These are phyloP conservation scores for Hymenoscyphus scutula DNA, from an alignment of 2,329 filamentous ascomycete species.

Conservation along the genomic window DNA sequence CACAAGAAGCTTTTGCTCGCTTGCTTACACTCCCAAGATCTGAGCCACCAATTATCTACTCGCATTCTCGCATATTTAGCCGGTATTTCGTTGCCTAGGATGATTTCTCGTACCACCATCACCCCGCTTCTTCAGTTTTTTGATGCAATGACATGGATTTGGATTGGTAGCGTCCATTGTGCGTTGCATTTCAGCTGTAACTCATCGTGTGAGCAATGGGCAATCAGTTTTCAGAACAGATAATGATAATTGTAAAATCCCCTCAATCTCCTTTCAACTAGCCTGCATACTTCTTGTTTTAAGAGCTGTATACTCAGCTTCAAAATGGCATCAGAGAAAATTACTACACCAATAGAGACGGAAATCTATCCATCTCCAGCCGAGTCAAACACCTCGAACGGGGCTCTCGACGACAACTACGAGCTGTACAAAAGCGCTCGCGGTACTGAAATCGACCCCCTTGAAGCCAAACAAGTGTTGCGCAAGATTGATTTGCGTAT, in stretches of 20 bases:
- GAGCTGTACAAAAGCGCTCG: conserved; percentile 34
- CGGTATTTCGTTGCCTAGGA: not conserved
- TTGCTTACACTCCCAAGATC: not conserved
- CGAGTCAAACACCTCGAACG: not conserved
- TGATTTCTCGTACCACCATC: not conserved
- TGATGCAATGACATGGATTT: not conserved
- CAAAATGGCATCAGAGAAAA: not conserved
- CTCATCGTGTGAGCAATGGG: not conserved
- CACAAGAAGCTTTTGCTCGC: not conserved
- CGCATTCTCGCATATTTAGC: not conserved
- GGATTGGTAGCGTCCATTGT: not conserved
- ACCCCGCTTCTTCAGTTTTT: not conserved
- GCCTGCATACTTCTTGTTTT: not conserved
- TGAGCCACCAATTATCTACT: not conserved
- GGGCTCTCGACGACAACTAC: conserved; percentile 36
- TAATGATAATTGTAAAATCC: not conserved
- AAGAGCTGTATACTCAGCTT: too few relatives aligned
- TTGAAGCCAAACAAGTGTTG: conserved; percentile 40
- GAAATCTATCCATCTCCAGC: not conserved
- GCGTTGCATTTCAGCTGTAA: not conserved
- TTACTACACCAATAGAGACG: not conserved
- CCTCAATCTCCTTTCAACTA: not conserved
- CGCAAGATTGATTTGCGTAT: conserved; percentile 53
- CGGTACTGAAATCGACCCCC: conserved; percentile 24
- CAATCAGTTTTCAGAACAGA: not conserved